Evolutionary conservation across 1,284 basidiomycete species (phyloP).

Genomic region (Leccinum griseonigrum): DNA sequence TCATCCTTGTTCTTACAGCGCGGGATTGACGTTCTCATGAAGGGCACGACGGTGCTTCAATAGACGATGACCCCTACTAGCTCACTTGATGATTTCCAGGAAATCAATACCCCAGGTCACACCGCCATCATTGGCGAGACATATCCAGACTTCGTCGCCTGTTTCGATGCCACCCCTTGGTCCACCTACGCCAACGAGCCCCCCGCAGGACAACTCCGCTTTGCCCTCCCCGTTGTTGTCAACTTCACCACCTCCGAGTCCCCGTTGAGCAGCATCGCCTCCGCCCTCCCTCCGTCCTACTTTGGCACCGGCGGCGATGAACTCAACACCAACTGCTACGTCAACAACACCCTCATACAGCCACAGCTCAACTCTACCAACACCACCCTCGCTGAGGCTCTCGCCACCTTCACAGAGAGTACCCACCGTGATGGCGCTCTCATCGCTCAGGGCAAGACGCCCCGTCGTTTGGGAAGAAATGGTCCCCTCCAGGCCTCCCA

Average conservation of each 20-base stretch:
- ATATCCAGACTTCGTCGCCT: no score
- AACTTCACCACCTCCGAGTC: conserved; percentile 13
- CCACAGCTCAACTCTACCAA: conserved; percentile 41
- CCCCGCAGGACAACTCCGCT: no score
- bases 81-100: conserved; percentile 37
- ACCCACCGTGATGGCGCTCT: conserved; percentile 47
- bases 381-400: conserved; percentile 48
- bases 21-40: conserved; percentile 31
- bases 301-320: conserved; percentile 76
- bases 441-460: conserved; percentile 45
- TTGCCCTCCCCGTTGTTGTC: no score
- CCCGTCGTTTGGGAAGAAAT: conserved; percentile 75
- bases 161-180: no score
- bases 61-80: background rate
- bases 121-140: conserved; percentile 50
- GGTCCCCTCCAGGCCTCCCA: conserved; percentile 41
- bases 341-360: conserved; percentile 47
- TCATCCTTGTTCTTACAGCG: conserved; percentile 16
- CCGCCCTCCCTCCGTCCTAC: conserved; percentile 46
- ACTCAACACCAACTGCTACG: conserved; percentile 58
- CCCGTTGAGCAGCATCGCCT: conserved; percentile 41
- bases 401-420: conserved; percentile 49
- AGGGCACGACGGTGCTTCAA: conserved; percentile 7
- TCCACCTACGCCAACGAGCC: no score
- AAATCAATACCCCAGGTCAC: conserved; percentile 74